Percentiles rank a stretch among this genome's conserved stretches.
phyloP scores from a whole-genome alignment of 768 basidiomycete genomes.

The Tephrocybe sp. region DNA sequence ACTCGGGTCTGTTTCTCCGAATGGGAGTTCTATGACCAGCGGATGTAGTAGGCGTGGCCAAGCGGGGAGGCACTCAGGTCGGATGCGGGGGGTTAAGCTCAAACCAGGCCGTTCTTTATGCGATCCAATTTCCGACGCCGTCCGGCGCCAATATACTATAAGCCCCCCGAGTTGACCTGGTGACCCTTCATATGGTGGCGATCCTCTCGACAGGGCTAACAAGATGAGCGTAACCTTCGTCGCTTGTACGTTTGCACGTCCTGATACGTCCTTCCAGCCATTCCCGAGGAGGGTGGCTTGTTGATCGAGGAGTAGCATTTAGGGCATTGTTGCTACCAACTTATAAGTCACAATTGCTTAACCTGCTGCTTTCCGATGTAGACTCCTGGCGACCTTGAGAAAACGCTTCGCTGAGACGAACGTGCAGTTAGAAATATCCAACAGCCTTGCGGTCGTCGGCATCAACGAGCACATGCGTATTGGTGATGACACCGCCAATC shows the following conservation, averaged over 20 bases:
- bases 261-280: conserved; percentile 10
- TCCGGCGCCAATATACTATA: conserved; percentile 8
- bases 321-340: too few species aligned
- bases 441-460: neutral
- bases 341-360: too few species aligned
- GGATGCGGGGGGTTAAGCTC: conserved; percentile 13
- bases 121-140: conserved; percentile 4
- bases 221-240: conserved; percentile 13
- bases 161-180: conserved; percentile 12
- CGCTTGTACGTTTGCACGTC: conserved; percentile 19
- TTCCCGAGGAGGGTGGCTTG: neutral
- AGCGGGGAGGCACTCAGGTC: conserved; percentile 7
- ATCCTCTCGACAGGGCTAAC: conserved; percentile 13
- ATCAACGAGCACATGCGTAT: conserved; percentile 4
- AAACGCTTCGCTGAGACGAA: neutral
- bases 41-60: neutral
- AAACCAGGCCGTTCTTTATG: conserved; percentile 5
- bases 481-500: neutral
- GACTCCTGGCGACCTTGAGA: neutral
- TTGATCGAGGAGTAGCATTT: too few species aligned
- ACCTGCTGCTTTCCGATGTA: too few species aligned
- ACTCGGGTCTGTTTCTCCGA: conserved; percentile 14
- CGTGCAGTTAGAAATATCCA: neutral
- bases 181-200: conserved; percentile 15
- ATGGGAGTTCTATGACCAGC: neutral